Evolutionary conservation across 2,329 filamentous ascomycete genomes (phyloP).

Genomic region (Cercospora nicotianae): DNA sequence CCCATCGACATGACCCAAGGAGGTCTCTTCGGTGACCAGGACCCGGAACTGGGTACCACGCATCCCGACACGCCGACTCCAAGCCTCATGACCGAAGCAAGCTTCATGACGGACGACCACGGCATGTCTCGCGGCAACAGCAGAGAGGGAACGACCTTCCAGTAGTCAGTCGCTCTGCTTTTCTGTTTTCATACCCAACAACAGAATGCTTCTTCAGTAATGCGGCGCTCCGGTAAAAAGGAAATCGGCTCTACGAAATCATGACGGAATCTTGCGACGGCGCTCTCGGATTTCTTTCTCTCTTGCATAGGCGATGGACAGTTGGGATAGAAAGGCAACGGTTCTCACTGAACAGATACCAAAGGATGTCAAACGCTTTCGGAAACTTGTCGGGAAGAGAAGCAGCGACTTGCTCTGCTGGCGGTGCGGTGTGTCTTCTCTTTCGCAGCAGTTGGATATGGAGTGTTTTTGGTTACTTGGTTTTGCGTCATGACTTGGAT

Average conservation of each 20-base stretch:
- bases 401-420: slow-evolving; percentile 9
- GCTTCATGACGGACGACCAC: slow-evolving; percentile 33
- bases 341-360: background rate
- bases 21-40: slow-evolving; percentile 24
- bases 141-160: slow-evolving; percentile 25
- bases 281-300: background rate
- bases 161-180: background rate
- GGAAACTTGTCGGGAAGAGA: background rate
- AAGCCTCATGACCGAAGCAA: slow-evolving; percentile 33
- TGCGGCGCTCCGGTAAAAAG: background rate
- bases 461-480: background rate
- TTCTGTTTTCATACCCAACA: background rate
- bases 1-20: slow-evolving; percentile 18
- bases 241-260: background rate
- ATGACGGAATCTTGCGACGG: background rate
- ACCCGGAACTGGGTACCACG: slow-evolving; percentile 25
- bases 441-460: background rate
- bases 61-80: slow-evolving; percentile 34
- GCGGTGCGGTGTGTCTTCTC: background rate
- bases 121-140: slow-evolving; percentile 19
- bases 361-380: background rate
- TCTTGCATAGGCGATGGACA: background rate
- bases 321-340: background rate
- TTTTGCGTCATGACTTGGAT: background rate
- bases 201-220: background rate